Conservation (phyloP, 208 protist genomes). For the Balamuthia mandrillaris region DNA sequence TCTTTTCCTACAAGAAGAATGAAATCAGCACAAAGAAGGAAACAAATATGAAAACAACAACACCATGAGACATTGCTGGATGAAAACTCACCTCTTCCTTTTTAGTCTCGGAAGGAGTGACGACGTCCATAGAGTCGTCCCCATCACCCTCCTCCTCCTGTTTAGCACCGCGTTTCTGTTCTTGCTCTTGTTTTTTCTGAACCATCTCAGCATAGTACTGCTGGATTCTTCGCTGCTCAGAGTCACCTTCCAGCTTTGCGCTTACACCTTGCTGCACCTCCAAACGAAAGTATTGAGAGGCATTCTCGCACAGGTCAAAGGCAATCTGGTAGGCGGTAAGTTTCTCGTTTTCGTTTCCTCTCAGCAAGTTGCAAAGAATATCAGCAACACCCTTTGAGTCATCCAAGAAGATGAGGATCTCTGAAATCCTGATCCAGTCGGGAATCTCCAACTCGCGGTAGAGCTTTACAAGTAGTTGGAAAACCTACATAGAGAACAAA, state of each 20-base stretch:
- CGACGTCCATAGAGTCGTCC: neutral
- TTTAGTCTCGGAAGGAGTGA: neutral
- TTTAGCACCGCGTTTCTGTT: neutral
- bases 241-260: neutral
- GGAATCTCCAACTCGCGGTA: conserved; percentile 67
- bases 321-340: conserved; percentile 80
- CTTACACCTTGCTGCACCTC: conserved; percentile 44
- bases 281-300: conserved; percentile 72
- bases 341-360: conserved; percentile 51
- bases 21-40: neutral
- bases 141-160: neutral
- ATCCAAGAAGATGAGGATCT: conserved; percentile 91
- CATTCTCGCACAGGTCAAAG: conserved; percentile 77
- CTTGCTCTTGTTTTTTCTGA: conserved; percentile 35
- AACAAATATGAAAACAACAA: neutral
- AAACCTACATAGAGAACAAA: conserved; percentile 62
- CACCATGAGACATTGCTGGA: neutral
- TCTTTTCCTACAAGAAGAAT: neutral
- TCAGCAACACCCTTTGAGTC: conserved; percentile 78
- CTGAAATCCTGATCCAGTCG: conserved; percentile 49
- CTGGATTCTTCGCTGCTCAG: conserved; percentile 23
- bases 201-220: conserved; percentile 26
- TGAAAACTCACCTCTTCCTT: neutral
- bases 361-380: conserved; percentile 78
- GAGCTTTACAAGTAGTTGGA: conserved; percentile 80